Evolutionary conservation across 768 basidiomycete genomes (phyloP).

Genomic region (Pisolithus albus): DNA sequence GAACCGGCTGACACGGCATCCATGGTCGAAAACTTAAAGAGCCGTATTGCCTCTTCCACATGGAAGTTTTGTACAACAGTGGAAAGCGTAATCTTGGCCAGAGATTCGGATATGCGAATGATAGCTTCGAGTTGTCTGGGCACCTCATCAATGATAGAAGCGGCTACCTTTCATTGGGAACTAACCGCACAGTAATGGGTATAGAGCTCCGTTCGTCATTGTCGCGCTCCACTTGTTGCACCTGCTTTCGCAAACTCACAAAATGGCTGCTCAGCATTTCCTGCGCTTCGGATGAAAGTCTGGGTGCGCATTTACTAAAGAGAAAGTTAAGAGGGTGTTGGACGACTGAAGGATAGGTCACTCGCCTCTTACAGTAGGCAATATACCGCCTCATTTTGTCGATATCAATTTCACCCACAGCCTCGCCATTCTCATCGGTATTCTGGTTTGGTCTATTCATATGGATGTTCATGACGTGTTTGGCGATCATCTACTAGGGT

Average conservation of each 20-base stretch:
- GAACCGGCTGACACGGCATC: slow-evolving; percentile 95
- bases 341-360: neutral
- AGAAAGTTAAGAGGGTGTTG: slow-evolving; percentile 1
- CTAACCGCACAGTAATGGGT: slow-evolving; percentile 93
- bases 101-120: slow-evolving; percentile 95
- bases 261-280: slow-evolving; percentile 97
- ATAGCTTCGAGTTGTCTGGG: slow-evolving; percentile 91
- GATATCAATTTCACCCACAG: slow-evolving; percentile 83
- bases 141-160: slow-evolving; percentile 2
- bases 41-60: slow-evolving; percentile 94
- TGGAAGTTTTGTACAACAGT: slow-evolving; percentile 85
- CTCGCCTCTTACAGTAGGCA: slow-evolving; percentile 89
- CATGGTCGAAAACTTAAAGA: slow-evolving; percentile 99
- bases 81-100: slow-evolving; percentile 90
- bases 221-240: slow-evolving; percentile 92
- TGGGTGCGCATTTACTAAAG: slow-evolving; percentile 88
- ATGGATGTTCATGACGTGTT: slow-evolving; percentile 97
- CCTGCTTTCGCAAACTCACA: slow-evolving; percentile 85
- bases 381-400: slow-evolving; percentile 99
- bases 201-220: slow-evolving; percentile 98
- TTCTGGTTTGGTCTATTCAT: slow-evolving; percentile 82
- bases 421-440: slow-evolving; percentile 55
- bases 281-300: slow-evolving; percentile 87
- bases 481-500: slow-evolving; percentile 74
- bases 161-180: slow-evolving; percentile 4